Conservation (phyloP, 1,284 basidiomycete species). For the Cerrena zonata region DNA sequence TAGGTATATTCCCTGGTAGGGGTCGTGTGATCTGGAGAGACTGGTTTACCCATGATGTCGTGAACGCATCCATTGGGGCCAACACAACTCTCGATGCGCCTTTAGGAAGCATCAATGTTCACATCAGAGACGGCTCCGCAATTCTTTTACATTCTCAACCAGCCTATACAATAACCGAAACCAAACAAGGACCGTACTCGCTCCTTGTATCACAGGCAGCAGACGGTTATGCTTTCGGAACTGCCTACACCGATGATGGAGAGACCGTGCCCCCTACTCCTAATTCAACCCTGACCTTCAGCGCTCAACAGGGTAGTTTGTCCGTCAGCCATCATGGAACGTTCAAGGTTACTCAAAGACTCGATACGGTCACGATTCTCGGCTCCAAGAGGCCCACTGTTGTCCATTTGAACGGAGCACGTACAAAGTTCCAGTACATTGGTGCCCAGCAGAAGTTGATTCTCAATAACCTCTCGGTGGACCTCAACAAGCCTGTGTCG, state of each 20-base stretch:
- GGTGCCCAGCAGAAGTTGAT: slow-evolving; percentile 17
- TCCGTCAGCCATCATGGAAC: slow-evolving; percentile 31
- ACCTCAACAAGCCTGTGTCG: slow-evolving; percentile 15
- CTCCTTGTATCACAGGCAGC: slow-evolving; percentile 48
- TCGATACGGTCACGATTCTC: slow-evolving; percentile 31
- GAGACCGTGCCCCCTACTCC: slow-evolving; percentile 46
- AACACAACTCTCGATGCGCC: slow-evolving; percentile 49
- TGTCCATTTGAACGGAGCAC: slow-evolving; percentile 13
- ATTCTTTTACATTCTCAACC: slow-evolving; percentile 52
- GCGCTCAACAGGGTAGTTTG: slow-evolving; percentile 28
- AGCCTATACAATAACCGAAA: slow-evolving; percentile 54
- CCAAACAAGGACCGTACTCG: slow-evolving; percentile 46
- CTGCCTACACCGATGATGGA: slow-evolving; percentile 62
- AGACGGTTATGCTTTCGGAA: slow-evolving; percentile 44
- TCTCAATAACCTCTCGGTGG: slow-evolving; percentile 15
- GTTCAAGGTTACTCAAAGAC: slow-evolving; percentile 25
- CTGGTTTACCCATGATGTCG: slow-evolving; percentile 64
- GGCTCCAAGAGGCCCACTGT: slow-evolving; percentile 20
- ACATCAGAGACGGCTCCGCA: slow-evolving; percentile 53
- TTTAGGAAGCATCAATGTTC: slow-evolving; percentile 65
- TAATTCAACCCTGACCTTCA: slow-evolving; percentile 39
- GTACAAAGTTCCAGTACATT: slow-evolving; percentile 16
- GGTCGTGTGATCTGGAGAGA: slow-evolving; percentile 63
- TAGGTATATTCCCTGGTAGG: slow-evolving; percentile 57
- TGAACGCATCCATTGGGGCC: slow-evolving; percentile 32